These are phyloP conservation scores for Ambrosia artemisiifolia DNA, from an alignment of 129 eudicot genomes.

Conservation along the genomic window DNA sequence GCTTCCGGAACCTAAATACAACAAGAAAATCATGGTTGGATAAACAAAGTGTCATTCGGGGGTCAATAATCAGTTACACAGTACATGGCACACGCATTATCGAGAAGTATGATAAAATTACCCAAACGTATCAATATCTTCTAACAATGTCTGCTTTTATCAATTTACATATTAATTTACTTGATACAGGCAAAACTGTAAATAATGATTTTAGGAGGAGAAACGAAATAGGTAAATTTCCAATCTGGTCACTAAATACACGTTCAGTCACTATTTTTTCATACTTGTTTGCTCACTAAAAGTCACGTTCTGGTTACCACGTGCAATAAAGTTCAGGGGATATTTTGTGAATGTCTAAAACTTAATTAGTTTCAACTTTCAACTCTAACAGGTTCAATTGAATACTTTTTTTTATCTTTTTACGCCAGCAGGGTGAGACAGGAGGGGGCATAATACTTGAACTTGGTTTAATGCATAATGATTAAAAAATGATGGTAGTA, in stretches of 20 bases:
- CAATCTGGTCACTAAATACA: too few species aligned
- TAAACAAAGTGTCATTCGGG: not conserved
- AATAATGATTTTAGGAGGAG: too few species aligned
- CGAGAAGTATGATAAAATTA: not conserved
- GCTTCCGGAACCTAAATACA: constrained; percentile 69
- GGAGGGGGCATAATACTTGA: not conserved
- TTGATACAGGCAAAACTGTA: too few species aligned
- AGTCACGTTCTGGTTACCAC: too few species aligned
- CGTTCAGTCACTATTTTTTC: too few species aligned
- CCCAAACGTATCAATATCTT: too few species aligned
- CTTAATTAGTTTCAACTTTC: not conserved
- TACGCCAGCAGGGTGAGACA: not conserved
- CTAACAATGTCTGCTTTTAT: too few species aligned
- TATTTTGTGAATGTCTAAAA: not conserved
- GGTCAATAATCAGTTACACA: not conserved
- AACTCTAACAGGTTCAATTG: not conserved
- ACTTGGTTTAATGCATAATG: not conserved
- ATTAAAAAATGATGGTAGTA: not conserved
- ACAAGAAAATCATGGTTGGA: not conserved
- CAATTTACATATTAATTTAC: too few species aligned
- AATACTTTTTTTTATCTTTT: not conserved
- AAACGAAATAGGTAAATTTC: too few species aligned
- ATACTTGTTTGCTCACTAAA: too few species aligned
- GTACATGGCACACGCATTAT: not conserved
- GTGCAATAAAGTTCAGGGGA: not conserved